Conservation (phyloP, 139 green algal genomes). For the Chlorella vulgaris region DNA sequence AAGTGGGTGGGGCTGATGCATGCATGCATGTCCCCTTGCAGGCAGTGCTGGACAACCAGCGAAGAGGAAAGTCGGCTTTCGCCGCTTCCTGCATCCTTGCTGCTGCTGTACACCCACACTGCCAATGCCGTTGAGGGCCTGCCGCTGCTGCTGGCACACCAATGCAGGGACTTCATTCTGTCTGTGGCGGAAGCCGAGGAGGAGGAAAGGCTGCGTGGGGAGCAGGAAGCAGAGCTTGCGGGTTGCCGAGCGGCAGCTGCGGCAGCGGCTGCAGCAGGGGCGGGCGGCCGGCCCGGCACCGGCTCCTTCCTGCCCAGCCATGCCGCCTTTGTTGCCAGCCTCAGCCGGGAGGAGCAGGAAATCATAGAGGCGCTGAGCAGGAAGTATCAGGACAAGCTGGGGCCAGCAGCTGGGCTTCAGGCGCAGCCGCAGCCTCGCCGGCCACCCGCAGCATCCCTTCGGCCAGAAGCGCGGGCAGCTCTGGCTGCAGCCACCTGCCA, state of each 20-base stretch:
- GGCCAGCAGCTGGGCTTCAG: not conserved
- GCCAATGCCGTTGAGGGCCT: no score
- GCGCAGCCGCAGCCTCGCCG: not conserved
- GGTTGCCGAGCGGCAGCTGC: not conserved
- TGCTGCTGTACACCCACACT: no score
- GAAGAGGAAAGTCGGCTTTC: no score
- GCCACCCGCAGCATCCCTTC: not conserved
- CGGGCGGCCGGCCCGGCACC: not conserved
- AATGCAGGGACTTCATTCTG: constrained; percentile 32
- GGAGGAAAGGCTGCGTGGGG: constrained; percentile 10
- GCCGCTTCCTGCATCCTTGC: no score
- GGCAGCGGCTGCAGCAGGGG: not conserved
- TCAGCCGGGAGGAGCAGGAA: constrained; percentile 12
- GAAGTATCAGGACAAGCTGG: not conserved
- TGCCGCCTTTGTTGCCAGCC: constrained; percentile 17
- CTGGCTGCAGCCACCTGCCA: not conserved
- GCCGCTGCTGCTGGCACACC: no score
- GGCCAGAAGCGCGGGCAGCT: not conserved
- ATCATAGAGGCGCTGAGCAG: constrained; percentile 27
- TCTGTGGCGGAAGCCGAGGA: constrained; percentile 32
- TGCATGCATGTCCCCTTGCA: no score
- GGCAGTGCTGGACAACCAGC: no score
- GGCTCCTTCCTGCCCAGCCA: constrained; percentile 3
- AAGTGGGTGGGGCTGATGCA: constrained; percentile 35
- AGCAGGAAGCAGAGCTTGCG: not conserved